These are phyloP conservation scores for Microdochium paspali DNA, from an alignment of 2,329 filamentous ascomycete species.

Conservation along the genomic window DNA sequence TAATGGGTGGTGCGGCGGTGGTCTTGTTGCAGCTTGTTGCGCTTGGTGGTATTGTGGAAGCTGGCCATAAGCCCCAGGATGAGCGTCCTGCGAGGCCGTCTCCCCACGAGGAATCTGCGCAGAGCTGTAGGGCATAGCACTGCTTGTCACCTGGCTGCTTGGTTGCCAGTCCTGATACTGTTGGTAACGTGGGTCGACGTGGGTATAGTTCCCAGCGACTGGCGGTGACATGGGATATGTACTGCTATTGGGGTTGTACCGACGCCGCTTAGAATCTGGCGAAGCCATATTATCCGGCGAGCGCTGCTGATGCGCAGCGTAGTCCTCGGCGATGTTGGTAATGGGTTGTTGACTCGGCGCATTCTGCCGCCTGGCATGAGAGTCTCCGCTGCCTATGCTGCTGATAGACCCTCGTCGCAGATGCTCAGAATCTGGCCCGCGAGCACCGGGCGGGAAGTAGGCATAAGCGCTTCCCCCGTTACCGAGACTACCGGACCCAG, in stretches of 20 bases:
- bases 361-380: constrained; percentile 53
- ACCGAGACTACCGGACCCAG: neutral
- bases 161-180: constrained; percentile 5
- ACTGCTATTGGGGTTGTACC: constrained; percentile 18
- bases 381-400: constrained; percentile 33
- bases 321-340: constrained; percentile 28
- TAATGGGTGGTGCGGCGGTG: neutral
- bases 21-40: neutral
- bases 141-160: neutral
- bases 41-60: neutral
- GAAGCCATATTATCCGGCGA: neutral
- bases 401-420: constrained; percentile 18
- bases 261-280: constrained; percentile 22
- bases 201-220: constrained; percentile 13
- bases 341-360: constrained; percentile 22
- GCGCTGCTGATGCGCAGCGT: constrained; percentile 12
- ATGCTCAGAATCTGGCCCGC: constrained; percentile 18
- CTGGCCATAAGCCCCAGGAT: neutral
- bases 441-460: constrained; percentile 13
- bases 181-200: constrained; percentile 20
- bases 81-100: neutral
- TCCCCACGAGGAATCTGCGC: neutral
- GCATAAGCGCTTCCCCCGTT: neutral
- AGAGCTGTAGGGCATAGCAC: neutral
- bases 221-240: constrained; percentile 29